Evolutionary conservation across 2,329 filamentous ascomycete species (phyloP), one percentile per base, ranked within the genome.

Genomic region (Fusarium bulbicola): DNA sequence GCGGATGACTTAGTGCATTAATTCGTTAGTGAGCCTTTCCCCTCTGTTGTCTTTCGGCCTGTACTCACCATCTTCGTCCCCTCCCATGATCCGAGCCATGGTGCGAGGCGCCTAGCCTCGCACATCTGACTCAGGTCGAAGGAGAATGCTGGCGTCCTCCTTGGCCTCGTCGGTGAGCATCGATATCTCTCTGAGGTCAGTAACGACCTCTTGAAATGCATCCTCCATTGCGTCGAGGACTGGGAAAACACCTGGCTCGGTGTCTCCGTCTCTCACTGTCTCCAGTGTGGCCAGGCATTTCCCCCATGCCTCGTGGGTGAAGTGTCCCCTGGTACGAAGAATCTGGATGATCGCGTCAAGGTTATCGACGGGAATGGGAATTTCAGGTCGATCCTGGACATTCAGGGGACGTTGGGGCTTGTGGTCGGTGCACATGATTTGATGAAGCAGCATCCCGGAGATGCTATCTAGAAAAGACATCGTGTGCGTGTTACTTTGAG

Each of bases 391-490:
- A 2, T 39, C 18, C 7, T 39, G 11, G 1, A 20, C 12, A 43
- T 24, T 0, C 0, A 43, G 10, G 24, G 42, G 42, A 24, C 42
- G 42, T 13, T 45, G 14, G 9, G 40, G n/a, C 9, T 3, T 24
- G 15, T 43, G 3, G 10, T 43, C 36, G 10, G 18, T 20, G 36
- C 36, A 37, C 18, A 37, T 3, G 0, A 37, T 13, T 9, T 20
- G 1, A 0, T 37, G 36, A 0, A 37, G 18, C 0, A 37, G 6
- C 18, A 20, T 37, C 0, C 36, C 36, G 0, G 36, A 18, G 0
- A 37, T 18, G 36, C 18, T 20, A 1, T 37, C 36, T 12, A 37
- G 36, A 11, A 18, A 24, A 18, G n/a, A 16, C 42, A 43, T 43
- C 6, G 10, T 24, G 40, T 24, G 6, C 15, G 6, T 7, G 15